Conservation (phyloP, 169 alveolate species). For the Cyclospora cayetanensis region DNA sequence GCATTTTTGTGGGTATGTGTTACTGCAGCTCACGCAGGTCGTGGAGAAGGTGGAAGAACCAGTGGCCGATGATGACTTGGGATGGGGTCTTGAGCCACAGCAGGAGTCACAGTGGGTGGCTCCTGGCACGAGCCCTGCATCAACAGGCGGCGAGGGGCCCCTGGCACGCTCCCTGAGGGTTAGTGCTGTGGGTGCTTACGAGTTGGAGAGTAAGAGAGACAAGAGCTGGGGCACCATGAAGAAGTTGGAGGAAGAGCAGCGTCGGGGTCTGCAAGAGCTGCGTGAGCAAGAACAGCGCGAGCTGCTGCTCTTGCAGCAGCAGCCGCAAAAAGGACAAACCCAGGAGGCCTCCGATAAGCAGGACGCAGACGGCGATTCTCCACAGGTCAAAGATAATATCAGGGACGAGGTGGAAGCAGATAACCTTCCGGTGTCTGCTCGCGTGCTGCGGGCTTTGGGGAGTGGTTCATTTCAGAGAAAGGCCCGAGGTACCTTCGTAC, state of each 20-base stretch:
- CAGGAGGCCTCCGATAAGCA: no score
- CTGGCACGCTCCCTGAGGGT: conserved; percentile 38
- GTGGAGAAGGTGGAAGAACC: conserved; percentile 50
- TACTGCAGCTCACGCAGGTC: conserved; percentile 56
- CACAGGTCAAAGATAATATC: background rate
- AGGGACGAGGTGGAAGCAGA: background rate
- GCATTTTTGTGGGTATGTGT: background rate
- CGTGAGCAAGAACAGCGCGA: conserved; percentile 62
- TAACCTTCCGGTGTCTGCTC: background rate
- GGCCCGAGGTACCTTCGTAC: conserved; percentile 5
- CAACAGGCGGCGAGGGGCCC: conserved; percentile 10
- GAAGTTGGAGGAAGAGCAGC: conserved; percentile 44
- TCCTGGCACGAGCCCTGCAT: background rate
- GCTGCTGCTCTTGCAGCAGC: conserved; percentile 58
- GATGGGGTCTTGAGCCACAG: conserved; percentile 34
- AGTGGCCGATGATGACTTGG: background rate
- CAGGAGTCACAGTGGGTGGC: conserved; percentile 16
- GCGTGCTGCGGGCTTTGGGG: background rate
- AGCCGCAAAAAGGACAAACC: background rate
- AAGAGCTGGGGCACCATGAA: conserved; percentile 62
- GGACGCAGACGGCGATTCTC: background rate
- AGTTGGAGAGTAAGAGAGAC: conserved; percentile 40
- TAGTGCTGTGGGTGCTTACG: conserved; percentile 56
- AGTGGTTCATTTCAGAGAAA: conserved; percentile 7
- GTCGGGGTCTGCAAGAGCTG: conserved; percentile 42